Evolutionary conservation across 352 stramenopile species (phyloP).

Genomic region (Blastocystis hominis): DNA sequence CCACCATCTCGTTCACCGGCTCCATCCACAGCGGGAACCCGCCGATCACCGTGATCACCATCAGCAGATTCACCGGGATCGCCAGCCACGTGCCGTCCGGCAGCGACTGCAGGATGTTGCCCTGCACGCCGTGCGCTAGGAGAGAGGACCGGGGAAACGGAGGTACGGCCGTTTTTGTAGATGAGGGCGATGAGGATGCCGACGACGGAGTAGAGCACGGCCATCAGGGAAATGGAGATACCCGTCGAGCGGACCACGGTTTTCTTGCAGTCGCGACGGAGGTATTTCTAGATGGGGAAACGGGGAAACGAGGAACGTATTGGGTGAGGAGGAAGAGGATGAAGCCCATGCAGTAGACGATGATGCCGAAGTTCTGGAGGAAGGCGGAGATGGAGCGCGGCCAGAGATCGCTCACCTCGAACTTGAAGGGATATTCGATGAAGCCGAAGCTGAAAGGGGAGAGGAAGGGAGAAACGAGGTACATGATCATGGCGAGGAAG

Average conservation of each 20-base stretch:
- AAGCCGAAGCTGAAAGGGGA: neutral
- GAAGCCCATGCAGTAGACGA: conserved; percentile 56
- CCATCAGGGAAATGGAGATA: conserved; percentile 36
- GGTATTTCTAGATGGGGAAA: conserved; percentile 23
- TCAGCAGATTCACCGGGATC: conserved; percentile 35
- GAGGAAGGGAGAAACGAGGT: neutral
- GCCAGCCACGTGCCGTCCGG: neutral
- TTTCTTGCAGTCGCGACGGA: conserved; percentile 32
- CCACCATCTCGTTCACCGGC: conserved; percentile 50
- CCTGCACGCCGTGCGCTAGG: conserved; percentile 18
- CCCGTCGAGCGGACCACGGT: conserved; percentile 37
- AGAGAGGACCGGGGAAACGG: neutral
- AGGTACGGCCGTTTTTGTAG: conserved; percentile 28
- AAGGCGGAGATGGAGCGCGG: conserved; percentile 48
- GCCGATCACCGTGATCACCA: conserved; percentile 55
- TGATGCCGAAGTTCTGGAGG: conserved; percentile 50
- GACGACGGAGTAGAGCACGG: conserved; percentile 5
- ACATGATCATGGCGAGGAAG: conserved; percentile 54
- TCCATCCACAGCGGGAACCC: conserved; percentile 54
- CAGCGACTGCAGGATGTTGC: conserved; percentile 45
- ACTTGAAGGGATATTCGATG: conserved; percentile 13
- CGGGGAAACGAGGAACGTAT: neutral
- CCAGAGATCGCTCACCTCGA: conserved; percentile 32
- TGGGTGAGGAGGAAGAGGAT: conserved; percentile 54
- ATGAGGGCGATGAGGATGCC: conserved; percentile 27